Percentiles rank a stretch among this genome's conserved stretches.
These are phyloP conservation scores for Tephrocybe rancida DNA, from an alignment of 768 basidiomycete species.

Conservation along the genomic window DNA sequence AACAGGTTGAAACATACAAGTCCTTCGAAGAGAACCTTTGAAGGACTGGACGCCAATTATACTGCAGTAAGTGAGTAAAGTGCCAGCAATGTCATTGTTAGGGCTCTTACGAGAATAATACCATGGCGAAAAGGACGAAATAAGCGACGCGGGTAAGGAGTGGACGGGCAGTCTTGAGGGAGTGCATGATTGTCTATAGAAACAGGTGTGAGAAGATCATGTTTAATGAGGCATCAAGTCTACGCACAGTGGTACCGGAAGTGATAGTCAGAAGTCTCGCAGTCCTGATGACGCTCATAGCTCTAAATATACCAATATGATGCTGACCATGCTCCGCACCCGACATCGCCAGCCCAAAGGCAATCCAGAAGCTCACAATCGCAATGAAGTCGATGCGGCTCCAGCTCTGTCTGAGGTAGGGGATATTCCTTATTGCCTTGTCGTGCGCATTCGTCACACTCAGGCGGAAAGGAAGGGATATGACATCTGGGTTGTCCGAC, in stretches of 20 bases:
- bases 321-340: constrained; percentile 66
- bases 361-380: constrained; percentile 84
- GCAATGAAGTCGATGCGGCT: constrained; percentile 88
- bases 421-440: constrained; percentile 68
- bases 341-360: constrained; percentile 68
- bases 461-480: constrained; percentile 65
- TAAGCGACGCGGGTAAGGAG: constrained; percentile 88
- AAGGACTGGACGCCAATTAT: constrained; percentile 96
- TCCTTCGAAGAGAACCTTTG: constrained; percentile 76
- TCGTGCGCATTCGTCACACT: constrained; percentile 56
- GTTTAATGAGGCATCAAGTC: background rate
- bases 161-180: constrained; percentile 87
- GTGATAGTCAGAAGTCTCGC: constrained; percentile 86
- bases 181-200: constrained; percentile 78
- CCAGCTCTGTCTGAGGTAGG: constrained; percentile 94
- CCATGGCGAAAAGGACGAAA: constrained; percentile 89
- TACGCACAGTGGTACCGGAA: constrained; percentile 84
- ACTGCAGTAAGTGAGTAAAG: constrained; percentile 33
- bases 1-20: constrained; percentile 57
- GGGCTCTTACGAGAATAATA: constrained; percentile 76
- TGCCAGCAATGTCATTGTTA: background rate
- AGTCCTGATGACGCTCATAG: constrained; percentile 82
- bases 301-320: constrained; percentile 88
- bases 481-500: constrained; percentile 43
- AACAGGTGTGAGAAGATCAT: background rate